phyloP scores from a whole-genome alignment of 148 eudicot genomes.

The Diospyros kaki region DNA sequence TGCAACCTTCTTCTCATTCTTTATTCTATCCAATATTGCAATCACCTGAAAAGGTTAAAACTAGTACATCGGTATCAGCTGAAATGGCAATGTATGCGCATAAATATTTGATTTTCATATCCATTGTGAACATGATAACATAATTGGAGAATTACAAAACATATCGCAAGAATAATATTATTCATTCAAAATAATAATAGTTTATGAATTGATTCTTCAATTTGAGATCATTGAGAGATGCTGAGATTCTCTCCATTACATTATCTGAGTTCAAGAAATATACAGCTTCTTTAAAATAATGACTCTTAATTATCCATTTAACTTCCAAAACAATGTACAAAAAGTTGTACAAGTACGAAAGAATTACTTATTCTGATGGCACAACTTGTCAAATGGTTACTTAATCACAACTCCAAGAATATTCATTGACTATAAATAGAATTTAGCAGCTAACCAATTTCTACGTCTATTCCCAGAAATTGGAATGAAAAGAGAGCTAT shows the following conservation, averaged over 20 bases:
- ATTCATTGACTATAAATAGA: too few species aligned
- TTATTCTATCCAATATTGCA: conserved; percentile 87
- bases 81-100: neutral
- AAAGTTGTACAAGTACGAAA: neutral
- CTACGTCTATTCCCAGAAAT: too few species aligned
- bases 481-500: too few species aligned
- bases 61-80: neutral
- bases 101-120: too few species aligned
- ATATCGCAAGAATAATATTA: too few species aligned
- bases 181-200: neutral
- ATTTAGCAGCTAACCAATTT: too few species aligned
- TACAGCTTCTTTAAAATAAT: neutral
- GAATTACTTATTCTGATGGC: neutral
- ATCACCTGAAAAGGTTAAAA: conserved; percentile 54
- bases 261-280: neutral
- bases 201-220: neutral
- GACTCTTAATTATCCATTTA: neutral
- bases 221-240: neutral
- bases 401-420: too few species aligned
- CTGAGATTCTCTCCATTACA: neutral
- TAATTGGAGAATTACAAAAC: too few species aligned
- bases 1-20: conserved; percentile 44
- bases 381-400: too few species aligned
- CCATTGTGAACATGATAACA: too few species aligned
- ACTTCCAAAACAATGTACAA: neutral